Evolutionary conservation across 257 asterid species (phyloP).

Genomic region (Mentha longifolia): DNA sequence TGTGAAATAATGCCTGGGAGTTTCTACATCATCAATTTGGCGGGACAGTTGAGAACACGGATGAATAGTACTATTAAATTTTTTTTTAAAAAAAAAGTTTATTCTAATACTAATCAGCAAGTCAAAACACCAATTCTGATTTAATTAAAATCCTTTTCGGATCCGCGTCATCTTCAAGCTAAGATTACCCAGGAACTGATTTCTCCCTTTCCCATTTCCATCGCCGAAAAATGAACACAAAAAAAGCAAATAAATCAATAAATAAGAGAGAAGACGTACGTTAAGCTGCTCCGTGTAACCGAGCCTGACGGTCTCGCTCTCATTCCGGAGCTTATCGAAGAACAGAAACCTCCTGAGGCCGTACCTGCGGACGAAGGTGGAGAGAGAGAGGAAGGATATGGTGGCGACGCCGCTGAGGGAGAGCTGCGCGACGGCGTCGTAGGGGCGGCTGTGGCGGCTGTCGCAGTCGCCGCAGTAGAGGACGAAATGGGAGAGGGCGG

Average conservation of each 20-base stretch:
- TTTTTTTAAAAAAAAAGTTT: too few relatives aligned
- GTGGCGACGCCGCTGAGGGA: slow-evolving; percentile 77
- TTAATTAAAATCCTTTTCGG: too few relatives aligned
- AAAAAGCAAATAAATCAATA: too few relatives aligned
- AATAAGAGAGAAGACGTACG: slow-evolving; percentile 49
- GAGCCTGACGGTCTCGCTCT: slow-evolving; percentile 84
- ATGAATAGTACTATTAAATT: neutral
- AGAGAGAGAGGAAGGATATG: slow-evolving; percentile 74
- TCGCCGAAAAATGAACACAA: too few relatives aligned
- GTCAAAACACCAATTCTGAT: too few relatives aligned
- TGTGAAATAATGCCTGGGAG: too few relatives aligned
- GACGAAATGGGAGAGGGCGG: slow-evolving; percentile 74
- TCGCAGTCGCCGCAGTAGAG: slow-evolving; percentile 77
- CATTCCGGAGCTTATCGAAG: slow-evolving; percentile 81
- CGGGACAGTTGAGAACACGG: neutral
- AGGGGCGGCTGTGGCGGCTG: slow-evolving; percentile 71
- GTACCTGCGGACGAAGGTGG: slow-evolving; percentile 57
- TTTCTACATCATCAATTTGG: neutral
- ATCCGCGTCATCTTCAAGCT: too few relatives aligned
- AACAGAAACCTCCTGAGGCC: slow-evolving; percentile 83
- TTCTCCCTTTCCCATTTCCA: too few relatives aligned
- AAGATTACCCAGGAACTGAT: too few relatives aligned
- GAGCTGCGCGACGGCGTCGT: slow-evolving; percentile 77
- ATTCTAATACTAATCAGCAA: too few relatives aligned
- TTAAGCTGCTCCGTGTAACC: slow-evolving; percentile 70